A percentile compares a stretch with the other conserved stretches of the same genome.
Conservation (phyloP, 2,329 filamentous ascomycete species). For the Botrytis elliptica region DNA sequence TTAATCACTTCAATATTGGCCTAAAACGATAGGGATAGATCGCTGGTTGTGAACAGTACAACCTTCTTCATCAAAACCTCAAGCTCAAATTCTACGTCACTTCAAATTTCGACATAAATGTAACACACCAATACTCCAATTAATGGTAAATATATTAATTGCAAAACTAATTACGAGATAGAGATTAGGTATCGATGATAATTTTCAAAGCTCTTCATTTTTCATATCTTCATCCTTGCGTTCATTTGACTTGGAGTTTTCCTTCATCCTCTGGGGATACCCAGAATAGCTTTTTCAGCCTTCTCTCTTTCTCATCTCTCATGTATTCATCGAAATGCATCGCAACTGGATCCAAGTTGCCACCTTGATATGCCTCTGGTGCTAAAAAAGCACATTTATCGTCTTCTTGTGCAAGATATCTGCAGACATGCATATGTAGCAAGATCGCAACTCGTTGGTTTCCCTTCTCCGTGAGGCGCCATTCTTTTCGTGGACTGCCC, state of each 20-base stretch:
- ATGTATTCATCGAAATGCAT: slow-evolving; percentile 28
- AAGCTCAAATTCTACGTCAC: not conserved
- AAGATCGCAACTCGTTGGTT: slow-evolving; percentile 42
- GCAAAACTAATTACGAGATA: not conserved
- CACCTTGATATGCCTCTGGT: slow-evolving; percentile 34
- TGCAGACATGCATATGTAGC: slow-evolving; percentile 41
- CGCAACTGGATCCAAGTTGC: slow-evolving; percentile 26
- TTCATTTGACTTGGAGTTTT: slow-evolving; percentile 5
- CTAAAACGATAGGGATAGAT: not conserved
- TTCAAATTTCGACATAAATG: not conserved
- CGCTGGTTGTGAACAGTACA: too few species aligned
- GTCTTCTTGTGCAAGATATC: slow-evolving; percentile 38
- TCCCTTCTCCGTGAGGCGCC: slow-evolving; percentile 39
- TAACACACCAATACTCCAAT: too few species aligned
- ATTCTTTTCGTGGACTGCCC: slow-evolving; percentile 31
- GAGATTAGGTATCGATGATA: not conserved
- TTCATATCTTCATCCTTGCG: slow-evolving; percentile 6
- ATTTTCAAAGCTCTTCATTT: not conserved
- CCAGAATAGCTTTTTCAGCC: slow-evolving; percentile 31
- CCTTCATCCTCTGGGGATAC: slow-evolving; percentile 13
- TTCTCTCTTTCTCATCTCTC: slow-evolving; percentile 30
- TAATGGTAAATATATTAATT: not conserved
- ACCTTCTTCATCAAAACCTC: not conserved
- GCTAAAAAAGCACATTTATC: slow-evolving; percentile 40
- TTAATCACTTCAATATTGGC: not conserved